Conservation (phyloP, 495 filamentous ascomycete genomes). For the Penicillium goetzii region DNA sequence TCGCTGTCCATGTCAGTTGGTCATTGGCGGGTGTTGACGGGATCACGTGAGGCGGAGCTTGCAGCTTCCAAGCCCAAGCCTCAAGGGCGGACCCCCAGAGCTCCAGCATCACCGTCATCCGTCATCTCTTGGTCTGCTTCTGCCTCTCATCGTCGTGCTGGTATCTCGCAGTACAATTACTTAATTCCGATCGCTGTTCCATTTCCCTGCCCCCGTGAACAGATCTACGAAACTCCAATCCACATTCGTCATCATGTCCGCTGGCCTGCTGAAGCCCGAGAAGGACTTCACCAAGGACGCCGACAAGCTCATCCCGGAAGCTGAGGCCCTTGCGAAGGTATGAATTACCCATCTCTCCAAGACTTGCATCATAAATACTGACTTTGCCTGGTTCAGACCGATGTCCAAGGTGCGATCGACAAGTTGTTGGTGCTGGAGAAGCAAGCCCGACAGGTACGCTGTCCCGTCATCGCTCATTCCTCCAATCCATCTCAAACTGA, state of each 20-base stretch:
- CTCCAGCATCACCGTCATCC: constrained; percentile 36
- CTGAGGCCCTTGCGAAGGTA: constrained; percentile 86
- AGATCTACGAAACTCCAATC: constrained; percentile 1
- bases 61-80: constrained; percentile 29
- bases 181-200: not conserved
- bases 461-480: constrained; percentile 3
- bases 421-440: constrained; percentile 92
- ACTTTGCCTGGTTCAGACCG: constrained; percentile 55
- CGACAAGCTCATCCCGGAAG: constrained; percentile 87
- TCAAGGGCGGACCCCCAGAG: constrained; percentile 33
- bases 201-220: not conserved
- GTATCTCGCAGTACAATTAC: constrained; percentile 5
- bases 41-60: constrained; percentile 29
- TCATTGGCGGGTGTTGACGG: constrained; percentile 8
- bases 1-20: not conserved
- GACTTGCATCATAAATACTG: constrained; percentile 10
- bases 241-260: constrained; percentile 58
- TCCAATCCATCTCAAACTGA: constrained; percentile 15
- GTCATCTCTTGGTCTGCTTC: constrained; percentile 19
- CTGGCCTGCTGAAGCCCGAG: constrained; percentile 66
- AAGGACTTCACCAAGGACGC: constrained; percentile 87
- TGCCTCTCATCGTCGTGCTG: constrained; percentile 16
- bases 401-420: constrained; percentile 85
- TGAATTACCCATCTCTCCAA: not conserved
- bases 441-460: constrained; percentile 85